Base-by-base conservation (phyloP, 257 asterid species). In the Lavandula angustifolia region DNA sequence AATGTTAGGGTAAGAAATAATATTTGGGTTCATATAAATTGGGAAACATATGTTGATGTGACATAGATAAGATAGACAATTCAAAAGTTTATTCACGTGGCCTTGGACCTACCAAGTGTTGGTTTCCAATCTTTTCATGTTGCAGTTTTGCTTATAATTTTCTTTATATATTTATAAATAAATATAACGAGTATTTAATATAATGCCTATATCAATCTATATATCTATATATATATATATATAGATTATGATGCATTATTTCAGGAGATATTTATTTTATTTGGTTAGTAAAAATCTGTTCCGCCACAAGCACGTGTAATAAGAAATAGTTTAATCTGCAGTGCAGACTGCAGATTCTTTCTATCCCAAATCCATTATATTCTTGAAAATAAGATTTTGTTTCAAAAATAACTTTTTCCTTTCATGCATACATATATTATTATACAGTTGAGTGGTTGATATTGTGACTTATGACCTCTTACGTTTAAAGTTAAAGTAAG, bases 11-110 rank as follows among this genome's bases (percentile, higher is more conserved):
- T n/a, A 69, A 50, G 13, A 50, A 52, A 60, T 52, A 31, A 41
- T 52, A 0, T 60, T 62, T 48, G 3, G 52, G 50, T 40, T 41
- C 18, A 1, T 68, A 11, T 29, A 14, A 44, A 70, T 13, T 8
- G 14, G 48, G 52, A 43, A 70, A 43, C 10, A 62, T 17, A 3
- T 47, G 35, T 1, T 61, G 76, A 51, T 11, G 54, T 37, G 70
- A 71, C 60, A 18, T 44, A 62, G 65, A 64, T 71, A 71, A 64
- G 71, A 71, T 53, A 5, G 53, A 48, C 65, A 64, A 29, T 38
- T 12, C 64, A 31, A 56, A 56, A 40, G 37, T 32, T 22, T 6
- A 1, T 72, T 72, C 76, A 72, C 72, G 66, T 72, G 76, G n/a
- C 31, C 3, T n/a, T 71, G 72, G n/a, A 67, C 72, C 49, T 47